A percentile compares a stretch with the other conserved stretches of the same genome.
Conservation (phyloP, 106 monocot genomes). For the Dendrobium officinale region DNA sequence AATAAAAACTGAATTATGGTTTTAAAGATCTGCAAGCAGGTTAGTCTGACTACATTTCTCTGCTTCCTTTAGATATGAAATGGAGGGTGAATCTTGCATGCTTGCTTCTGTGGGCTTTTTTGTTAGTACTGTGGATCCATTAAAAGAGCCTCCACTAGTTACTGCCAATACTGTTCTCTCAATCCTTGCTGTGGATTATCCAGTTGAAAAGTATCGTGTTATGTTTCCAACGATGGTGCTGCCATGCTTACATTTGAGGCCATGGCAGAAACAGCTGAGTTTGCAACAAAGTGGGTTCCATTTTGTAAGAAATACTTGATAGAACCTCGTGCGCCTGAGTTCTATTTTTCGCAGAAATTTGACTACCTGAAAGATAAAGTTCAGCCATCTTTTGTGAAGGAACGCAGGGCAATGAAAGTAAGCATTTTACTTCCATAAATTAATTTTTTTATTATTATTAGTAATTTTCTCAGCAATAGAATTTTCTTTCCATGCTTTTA, state of each 20-base stretch:
- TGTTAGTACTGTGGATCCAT: slow-evolving; percentile 94
- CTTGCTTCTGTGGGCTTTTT: slow-evolving; percentile 91
- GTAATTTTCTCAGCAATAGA: neutral
- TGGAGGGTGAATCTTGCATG: slow-evolving; percentile 38
- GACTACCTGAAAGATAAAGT: slow-evolving; percentile 98
- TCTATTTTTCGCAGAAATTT: slow-evolving; percentile 93
- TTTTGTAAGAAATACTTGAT: slow-evolving; percentile 92
- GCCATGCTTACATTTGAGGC: slow-evolving; percentile 89
- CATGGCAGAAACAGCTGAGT: slow-evolving; percentile 87
- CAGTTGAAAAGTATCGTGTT: slow-evolving; percentile 92
- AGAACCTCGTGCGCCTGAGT: slow-evolving; percentile 92
- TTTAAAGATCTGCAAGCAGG: neutral
- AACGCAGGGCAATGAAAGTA: slow-evolving; percentile 97
- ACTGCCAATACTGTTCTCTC: slow-evolving; percentile 96
- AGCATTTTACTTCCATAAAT: slow-evolving; percentile 6
- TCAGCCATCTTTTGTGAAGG: slow-evolving; percentile 92
- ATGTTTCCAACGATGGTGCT: slow-evolving; percentile 96
- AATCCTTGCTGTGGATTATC: slow-evolving; percentile 95
- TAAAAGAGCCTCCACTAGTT: slow-evolving; percentile 89
- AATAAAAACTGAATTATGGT: no score
- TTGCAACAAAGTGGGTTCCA: slow-evolving; percentile 95
- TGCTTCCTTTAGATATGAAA: slow-evolving; percentile 59
- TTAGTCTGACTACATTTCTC: neutral
- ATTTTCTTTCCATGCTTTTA: neutral
- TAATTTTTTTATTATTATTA: neutral